phyloP scores from a whole-genome alignment of 441 rosid species.

The Manihot esculenta region DNA sequence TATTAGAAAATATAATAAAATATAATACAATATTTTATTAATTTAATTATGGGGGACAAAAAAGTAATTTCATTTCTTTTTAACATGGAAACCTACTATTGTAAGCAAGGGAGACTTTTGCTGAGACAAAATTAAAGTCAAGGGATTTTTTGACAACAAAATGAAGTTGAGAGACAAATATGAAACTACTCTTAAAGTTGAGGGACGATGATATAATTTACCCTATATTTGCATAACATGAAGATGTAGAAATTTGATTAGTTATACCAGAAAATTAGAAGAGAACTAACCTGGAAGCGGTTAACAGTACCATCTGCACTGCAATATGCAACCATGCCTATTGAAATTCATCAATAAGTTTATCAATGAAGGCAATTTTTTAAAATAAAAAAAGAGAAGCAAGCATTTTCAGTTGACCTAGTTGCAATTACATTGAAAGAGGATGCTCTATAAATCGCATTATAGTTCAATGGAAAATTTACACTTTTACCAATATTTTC shows the following conservation, averaged over 20 bases:
- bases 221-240: background rate
- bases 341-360: slow-evolving; percentile 14
- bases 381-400: background rate
- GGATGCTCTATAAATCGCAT: background rate
- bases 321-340: slow-evolving; percentile 90
- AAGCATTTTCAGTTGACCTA: background rate
- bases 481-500: background rate
- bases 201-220: too few species aligned
- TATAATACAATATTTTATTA: too few species aligned
- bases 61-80: too few species aligned
- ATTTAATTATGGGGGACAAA: too few species aligned
- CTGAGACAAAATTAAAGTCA: too few species aligned
- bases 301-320: slow-evolving; percentile 71
- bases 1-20: too few species aligned
- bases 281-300: slow-evolving; percentile 62
- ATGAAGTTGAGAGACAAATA: too few species aligned
- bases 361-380: slow-evolving; percentile 1
- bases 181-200: too few species aligned
- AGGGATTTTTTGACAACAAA: too few species aligned
- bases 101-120: too few species aligned
- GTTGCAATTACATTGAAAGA: background rate
- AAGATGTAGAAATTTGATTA: background rate
- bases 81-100: too few species aligned
- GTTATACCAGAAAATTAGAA: slow-evolving; percentile 9
- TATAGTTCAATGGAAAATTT: too few species aligned